Evolutionary conservation across 139 green algal species (phyloP), one percentile per base, ranked within the genome.

Genomic region (Nannochloris sp.): DNA sequence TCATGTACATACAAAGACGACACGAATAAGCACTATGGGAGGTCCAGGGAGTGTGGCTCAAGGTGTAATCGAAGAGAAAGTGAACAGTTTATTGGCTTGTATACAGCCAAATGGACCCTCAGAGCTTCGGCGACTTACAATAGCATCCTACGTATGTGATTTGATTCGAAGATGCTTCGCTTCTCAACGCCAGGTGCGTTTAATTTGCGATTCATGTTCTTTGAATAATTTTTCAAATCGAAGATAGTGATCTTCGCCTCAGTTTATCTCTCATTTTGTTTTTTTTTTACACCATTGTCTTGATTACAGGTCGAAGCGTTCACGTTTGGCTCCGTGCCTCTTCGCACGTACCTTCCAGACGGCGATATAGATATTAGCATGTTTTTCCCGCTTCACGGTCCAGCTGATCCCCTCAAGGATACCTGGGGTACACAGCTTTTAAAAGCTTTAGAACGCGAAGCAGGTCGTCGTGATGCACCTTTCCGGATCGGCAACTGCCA

Each of bases 341-440:
- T 99, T 30, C 81, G 85, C 14, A 95, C 93, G 0, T 97, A 95
- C 61, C 74, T 99, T 24, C 93, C 93, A 3, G 92, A 98, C 57
- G 93, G 93, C 3, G 93, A 99, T 72, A 97, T 99, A 56, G 93
- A 99, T 71, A 61, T 98, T 19, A 91, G 79, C 30, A 83, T 93
- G 5, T 95, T 98, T 65, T 76, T 63, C 44, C 54, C 33, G 7
- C 14, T 0, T 15, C 1, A 29, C 24, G 14, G 44, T 60, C 36
- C 10, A 39, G 24, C 61, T 19, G 23, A 35, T n/a, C 39, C 64
- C 5, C 56, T 92, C 24, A 61, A 64, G 0, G 79, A 90, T 30
- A 84, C 58, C 2, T 95, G 88, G 88, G 85, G 79, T 2, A 65
- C 64, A 1, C 65, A 78, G 67, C 77, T 95, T 59, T 71, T 63